These are phyloP conservation scores for Corinectria fuckeliana DNA, from an alignment of 2,329 filamentous ascomycete species.

Conservation along the genomic window DNA sequence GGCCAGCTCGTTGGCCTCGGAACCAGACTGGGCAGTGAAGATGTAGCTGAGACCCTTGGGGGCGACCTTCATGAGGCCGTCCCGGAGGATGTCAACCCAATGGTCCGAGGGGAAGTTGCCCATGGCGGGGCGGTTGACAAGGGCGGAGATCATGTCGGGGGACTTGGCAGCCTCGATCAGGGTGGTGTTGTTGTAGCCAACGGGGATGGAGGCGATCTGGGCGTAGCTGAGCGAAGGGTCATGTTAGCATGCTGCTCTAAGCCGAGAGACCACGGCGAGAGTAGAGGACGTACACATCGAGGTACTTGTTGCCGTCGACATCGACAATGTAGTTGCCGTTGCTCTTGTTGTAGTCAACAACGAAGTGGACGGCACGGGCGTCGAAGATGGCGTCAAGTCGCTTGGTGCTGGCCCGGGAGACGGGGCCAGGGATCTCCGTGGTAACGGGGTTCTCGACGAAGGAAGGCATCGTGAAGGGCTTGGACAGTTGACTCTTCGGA, in stretches of 20 bases:
- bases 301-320: conserved; percentile 56
- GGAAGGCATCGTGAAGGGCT: conserved; percentile 40
- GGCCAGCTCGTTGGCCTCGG: conserved; percentile 83
- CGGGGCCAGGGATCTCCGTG: conserved; percentile 49
- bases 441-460: conserved; percentile 43
- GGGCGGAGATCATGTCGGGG: conserved; percentile 73
- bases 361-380: conserved; percentile 58
- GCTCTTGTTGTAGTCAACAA: conserved; percentile 60
- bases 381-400: conserved; percentile 58
- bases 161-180: conserved; percentile 70
- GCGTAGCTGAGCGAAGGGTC: conserved; percentile 62
- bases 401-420: conserved; percentile 48
- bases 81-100: conserved; percentile 75
- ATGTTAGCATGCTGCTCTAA: conserved; percentile 8
- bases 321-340: conserved; percentile 60
- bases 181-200: conserved; percentile 81
- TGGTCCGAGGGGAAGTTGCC: conserved; percentile 82
- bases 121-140: conserved; percentile 81
- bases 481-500: conserved; percentile 20
- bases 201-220: conserved; percentile 83
- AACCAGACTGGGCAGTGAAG: conserved; percentile 80
- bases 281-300: conserved; percentile 52
- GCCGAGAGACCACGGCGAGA: background rate
- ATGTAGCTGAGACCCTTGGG: conserved; percentile 79
- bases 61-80: conserved; percentile 74